Evolutionary conservation across 2,329 filamentous ascomycete genomes (phyloP).

Genomic region (Cadophora sp.): DNA sequence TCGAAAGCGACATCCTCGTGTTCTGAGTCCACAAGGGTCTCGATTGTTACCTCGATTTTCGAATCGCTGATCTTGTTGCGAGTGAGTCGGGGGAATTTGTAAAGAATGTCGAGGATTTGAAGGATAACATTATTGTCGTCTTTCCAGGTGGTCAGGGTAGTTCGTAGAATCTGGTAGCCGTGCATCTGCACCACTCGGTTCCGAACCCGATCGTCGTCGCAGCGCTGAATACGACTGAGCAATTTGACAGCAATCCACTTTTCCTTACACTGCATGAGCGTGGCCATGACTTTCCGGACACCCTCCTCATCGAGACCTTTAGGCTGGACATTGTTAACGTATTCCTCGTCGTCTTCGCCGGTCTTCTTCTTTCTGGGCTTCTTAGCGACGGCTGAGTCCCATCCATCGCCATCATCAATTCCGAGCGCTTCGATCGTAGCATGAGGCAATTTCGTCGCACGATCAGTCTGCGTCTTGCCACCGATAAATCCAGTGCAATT

Average conservation of each 20-base stretch:
- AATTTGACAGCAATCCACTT: conserved; percentile 99
- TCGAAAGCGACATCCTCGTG: conserved; percentile 78
- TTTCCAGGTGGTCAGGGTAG: conserved; percentile 81
- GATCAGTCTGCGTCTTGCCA: conserved; percentile 96
- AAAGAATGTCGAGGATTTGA: conserved; percentile 88
- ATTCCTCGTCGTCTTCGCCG: conserved; percentile 92
- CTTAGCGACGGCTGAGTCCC: conserved; percentile 90
- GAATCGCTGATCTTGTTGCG: conserved; percentile 97
- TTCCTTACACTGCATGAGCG: conserved; percentile 97
- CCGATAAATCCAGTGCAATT: conserved; percentile 98
- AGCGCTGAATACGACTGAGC: conserved; percentile 84
- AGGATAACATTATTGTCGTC: conserved; percentile 91
- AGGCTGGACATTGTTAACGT: conserved; percentile 86
- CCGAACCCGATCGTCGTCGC: conserved; percentile 84
- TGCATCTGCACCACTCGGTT: conserved; percentile 95
- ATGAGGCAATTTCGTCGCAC: conserved; percentile 87
- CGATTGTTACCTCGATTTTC: conserved; percentile 86
- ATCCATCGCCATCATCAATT: conserved; percentile 89
- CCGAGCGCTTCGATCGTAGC: conserved; percentile 93
- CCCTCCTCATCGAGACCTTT: conserved; percentile 81
- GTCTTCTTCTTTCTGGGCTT: conserved; percentile 92
- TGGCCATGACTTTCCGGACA: conserved; percentile 94
- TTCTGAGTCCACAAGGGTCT: conserved; percentile 69
- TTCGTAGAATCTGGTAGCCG: conserved; percentile 93
- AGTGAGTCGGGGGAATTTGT: conserved; percentile 87